Conservation (phyloP, 148 eudicot species). For the Beta vulgaris region DNA sequence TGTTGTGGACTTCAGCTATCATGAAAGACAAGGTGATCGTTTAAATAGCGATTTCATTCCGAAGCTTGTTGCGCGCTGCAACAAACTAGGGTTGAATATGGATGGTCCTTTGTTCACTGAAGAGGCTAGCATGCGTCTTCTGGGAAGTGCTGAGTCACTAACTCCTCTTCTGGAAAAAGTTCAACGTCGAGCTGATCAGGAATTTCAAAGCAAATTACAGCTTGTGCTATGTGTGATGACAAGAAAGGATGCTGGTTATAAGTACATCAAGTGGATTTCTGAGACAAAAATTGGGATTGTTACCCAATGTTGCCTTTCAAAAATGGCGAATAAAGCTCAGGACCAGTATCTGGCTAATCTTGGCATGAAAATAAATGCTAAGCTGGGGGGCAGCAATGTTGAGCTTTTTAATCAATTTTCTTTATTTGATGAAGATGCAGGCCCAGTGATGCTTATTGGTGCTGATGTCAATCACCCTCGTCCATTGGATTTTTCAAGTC, state of each 20-base stretch:
- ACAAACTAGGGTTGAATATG: constrained; percentile 38
- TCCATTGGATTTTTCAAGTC: constrained; percentile 67
- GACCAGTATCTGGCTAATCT: constrained; percentile 86
- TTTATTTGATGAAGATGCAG: constrained; percentile 35
- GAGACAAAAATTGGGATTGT: constrained; percentile 81
- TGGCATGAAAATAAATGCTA: constrained; percentile 80
- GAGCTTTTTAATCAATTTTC: constrained; percentile 43
- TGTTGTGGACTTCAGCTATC: constrained; percentile 44
- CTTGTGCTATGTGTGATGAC: constrained; percentile 63
- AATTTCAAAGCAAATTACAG: constrained; percentile 33
- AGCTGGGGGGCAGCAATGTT: constrained; percentile 76
- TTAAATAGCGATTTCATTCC: constrained; percentile 26
- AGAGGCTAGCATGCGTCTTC: constrained; percentile 22
- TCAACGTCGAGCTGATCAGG: constrained; percentile 14
- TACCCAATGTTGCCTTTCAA: constrained; percentile 77
- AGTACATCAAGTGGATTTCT: constrained; percentile 56
- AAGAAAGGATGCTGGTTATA: constrained; percentile 42
- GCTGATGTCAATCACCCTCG: constrained; percentile 95
- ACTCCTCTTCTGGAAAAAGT: constrained; percentile 30
- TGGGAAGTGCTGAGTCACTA: constrained; percentile 27
- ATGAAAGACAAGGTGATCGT: constrained; percentile 12
- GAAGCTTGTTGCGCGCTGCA: constrained; percentile 41
- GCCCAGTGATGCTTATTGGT: constrained; percentile 66
- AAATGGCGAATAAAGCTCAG: constrained; percentile 52
- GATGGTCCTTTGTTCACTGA: constrained; percentile 29